Percentiles rank a stretch among this genome's conserved stretches.
phyloP scores from a whole-genome alignment of 2,329 filamentous ascomycete genomes.

The Coleophoma cylindrospora region DNA sequence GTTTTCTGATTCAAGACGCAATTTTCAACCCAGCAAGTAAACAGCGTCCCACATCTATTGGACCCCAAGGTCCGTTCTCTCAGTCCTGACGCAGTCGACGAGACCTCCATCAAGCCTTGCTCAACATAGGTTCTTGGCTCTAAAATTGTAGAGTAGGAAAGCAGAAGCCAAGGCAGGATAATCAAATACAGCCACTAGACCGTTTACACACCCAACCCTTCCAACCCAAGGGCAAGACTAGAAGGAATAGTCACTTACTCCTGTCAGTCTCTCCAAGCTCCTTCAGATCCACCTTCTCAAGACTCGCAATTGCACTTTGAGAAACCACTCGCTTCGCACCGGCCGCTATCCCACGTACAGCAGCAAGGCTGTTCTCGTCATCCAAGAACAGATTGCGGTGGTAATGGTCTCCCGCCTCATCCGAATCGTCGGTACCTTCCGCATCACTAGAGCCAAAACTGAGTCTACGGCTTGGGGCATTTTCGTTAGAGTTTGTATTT shows the following conservation, averaged over 20 bases:
- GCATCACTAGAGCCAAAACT: conserved; percentile 5
- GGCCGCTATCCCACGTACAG: conserved; percentile 15
- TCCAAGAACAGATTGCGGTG: conserved; percentile 6
- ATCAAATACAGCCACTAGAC: no score
- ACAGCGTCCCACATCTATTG: no score
- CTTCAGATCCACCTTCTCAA: conserved; percentile 21
- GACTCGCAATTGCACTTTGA: conserved; percentile 20
- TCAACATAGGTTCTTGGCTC: no score
- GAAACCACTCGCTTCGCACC: conserved; percentile 20
- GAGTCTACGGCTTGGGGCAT: not conserved
- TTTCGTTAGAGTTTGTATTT: not conserved
- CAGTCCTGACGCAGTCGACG: no score
- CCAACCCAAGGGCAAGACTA: no score
- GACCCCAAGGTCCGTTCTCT: no score
- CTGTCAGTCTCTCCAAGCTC: conserved; percentile 19
- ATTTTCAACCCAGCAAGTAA: no score
- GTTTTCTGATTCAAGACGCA: no score
- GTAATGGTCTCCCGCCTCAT: conserved; percentile 1
- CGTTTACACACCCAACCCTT: no score
- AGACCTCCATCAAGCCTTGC: no score
- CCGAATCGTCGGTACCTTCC: conserved; percentile 7
- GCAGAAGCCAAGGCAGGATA: not conserved
- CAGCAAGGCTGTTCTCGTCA: conserved; percentile 16
- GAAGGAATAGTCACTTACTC: conserved; percentile 16
- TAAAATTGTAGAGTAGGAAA: no score